Base-by-base conservation (phyloP, 352 stramenopile genomes). In the Pythium angustatum region DNA sequence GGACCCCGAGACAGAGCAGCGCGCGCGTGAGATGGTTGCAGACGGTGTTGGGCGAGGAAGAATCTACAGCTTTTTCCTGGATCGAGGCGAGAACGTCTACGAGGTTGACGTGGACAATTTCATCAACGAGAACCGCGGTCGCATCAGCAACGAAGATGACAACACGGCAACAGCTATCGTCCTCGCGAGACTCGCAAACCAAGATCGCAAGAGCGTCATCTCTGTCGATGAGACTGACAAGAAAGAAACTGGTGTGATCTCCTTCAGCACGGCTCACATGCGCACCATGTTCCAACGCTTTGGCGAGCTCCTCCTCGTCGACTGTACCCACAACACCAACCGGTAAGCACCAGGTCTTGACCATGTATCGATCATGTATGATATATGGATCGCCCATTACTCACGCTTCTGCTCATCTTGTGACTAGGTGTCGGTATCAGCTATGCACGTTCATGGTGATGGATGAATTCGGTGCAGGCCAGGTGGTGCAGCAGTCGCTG, bases 361-460 rank as follows among this genome's bases (percentile, higher is more conserved):
- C 33, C 33, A 38, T 38, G 33, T 38, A n/a, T n/a, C n/a, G n/a
- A n/a, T n/a, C n/a, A n/a, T n/a, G n/a, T n/a, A 49, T 51, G 44
- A 51, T 30, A 44, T 44, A 44, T 51, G n/a, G n/a, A n/a, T 14
- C 21, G 27, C 9, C 4, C 26, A 40, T 40, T 26, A 34, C 24
- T 33, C 15, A 40, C 27, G 28, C 43, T 2, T 52, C 6, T 52
- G 33, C 11, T 52, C 5, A 26, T 22, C 24, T 40, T 5, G 28
- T 53, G 45, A 15, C 9, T 49, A 69, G 63, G 9, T 69, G 58
- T 55, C 64, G 65, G 27, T 68, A 65, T 28, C 63, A 65, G 41
- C 14, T 61, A 2, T 60, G 55, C 22, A 69, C 62, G 24, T 51
- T 68, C 12, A 68, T 63, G 62, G 34, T 58, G 0, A 54, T 68